phyloP scores from a whole-genome alignment of 257 asterid genomes.

The Orobanche coerulescens region DNA sequence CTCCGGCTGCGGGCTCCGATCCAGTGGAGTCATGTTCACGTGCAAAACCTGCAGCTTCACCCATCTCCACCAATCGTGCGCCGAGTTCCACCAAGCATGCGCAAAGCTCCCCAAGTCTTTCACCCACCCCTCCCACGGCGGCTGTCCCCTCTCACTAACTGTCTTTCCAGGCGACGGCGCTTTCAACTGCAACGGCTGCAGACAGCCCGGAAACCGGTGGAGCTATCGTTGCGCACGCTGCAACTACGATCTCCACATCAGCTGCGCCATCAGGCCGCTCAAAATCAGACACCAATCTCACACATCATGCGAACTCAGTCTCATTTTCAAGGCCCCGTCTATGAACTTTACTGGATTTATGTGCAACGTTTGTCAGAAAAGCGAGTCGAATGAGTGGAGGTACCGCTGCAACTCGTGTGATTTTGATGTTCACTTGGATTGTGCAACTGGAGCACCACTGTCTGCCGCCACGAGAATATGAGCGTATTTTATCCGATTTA shows the following conservation, averaged over 20 bases:
- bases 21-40: constrained; percentile 37
- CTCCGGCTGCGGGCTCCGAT: constrained; percentile 45
- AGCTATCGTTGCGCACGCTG: constrained; percentile 54
- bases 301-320: constrained; percentile 35
- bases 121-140: constrained; percentile 51
- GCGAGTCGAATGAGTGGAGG: constrained; percentile 53
- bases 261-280: constrained; percentile 46
- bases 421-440: constrained; percentile 52
- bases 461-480: too few relatives aligned
- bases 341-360: constrained; percentile 34
- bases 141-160: constrained; percentile 45
- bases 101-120: constrained; percentile 34
- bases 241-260: constrained; percentile 50
- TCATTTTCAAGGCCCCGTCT: constrained; percentile 45
- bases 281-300: constrained; percentile 35
- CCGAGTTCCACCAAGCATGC: constrained; percentile 47
- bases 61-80: constrained; percentile 45
- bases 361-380: constrained; percentile 43
- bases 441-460: too few relatives aligned
- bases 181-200: constrained; percentile 61
- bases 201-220: constrained; percentile 40
- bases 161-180: constrained; percentile 38
- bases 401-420: constrained; percentile 50
- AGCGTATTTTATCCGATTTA: too few relatives aligned
- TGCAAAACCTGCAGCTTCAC: constrained; percentile 51